These are phyloP conservation scores for Funneliformis geosporum DNA, from an alignment of 192 early-diverging fungal species.

Conservation along the genomic window DNA sequence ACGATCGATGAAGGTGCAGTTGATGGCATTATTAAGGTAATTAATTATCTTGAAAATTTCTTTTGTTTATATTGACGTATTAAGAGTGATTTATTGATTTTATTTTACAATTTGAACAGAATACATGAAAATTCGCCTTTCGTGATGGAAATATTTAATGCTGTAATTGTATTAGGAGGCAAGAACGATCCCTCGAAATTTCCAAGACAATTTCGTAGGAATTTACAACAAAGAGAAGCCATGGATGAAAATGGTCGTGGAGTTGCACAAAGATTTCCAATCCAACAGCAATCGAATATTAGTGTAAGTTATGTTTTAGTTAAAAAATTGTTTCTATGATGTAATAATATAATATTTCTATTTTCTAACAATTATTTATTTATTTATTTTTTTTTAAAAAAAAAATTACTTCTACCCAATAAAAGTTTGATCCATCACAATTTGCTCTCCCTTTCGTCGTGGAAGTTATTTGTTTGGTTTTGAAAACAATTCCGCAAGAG, in stretches of 20 bases:
- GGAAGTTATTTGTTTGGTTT: slow-evolving; percentile 14
- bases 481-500: slow-evolving; percentile 21
- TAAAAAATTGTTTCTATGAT: neutral
- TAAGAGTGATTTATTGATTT: neutral
- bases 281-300: neutral
- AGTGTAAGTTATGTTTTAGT: neutral
- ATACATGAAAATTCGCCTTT: neutral
- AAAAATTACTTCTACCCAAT: no score
- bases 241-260: neutral
- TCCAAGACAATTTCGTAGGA: slow-evolving; percentile 29
- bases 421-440: slow-evolving; percentile 18
- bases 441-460: slow-evolving; percentile 24
- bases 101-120: slow-evolving; percentile 11
- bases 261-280: neutral
- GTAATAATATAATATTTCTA: neutral
- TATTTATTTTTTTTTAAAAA: no score
- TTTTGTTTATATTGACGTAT: slow-evolving; percentile 4
- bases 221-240: slow-evolving; percentile 6
- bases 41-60: neutral
- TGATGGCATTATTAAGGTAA: slow-evolving; percentile 42
- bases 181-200: slow-evolving; percentile 22
- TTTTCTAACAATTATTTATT: neutral
- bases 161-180: slow-evolving; percentile 21
- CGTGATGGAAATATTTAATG: slow-evolving; percentile 13
- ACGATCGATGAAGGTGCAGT: slow-evolving; percentile 37